These are phyloP conservation scores for Wickerhamiella lipophila DNA, from an alignment of 805 yeast species.

Conservation along the genomic window DNA sequence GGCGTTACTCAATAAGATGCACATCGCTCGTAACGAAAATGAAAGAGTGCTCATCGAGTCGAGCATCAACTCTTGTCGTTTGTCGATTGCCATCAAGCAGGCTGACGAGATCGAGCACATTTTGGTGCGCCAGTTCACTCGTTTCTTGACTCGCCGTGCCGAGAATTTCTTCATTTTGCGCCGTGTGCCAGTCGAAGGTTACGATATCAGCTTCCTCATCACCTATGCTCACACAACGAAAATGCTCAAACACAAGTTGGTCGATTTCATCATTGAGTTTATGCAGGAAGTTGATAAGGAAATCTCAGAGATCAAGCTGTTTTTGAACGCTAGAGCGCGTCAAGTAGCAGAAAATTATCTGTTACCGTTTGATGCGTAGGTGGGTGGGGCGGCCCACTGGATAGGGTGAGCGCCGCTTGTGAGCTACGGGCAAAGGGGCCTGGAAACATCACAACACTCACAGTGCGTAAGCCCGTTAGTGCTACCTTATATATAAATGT, in stretches of 20 bases:
- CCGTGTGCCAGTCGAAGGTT: conserved; percentile 80
- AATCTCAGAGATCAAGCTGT: conserved; percentile 94
- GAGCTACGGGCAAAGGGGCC: too few species aligned
- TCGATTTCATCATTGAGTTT: conserved; percentile 92
- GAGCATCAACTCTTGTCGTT: conserved; percentile 81
- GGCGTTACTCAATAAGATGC: conserved; percentile 76
- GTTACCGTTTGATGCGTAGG: conserved; percentile 38
- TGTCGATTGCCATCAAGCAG: conserved; percentile 86
- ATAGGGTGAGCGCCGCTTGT: too few species aligned
- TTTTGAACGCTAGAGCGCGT: conserved; percentile 93
- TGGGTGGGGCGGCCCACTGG: too few species aligned
- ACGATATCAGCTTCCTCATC: conserved; percentile 83
- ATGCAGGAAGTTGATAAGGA: conserved; percentile 99
- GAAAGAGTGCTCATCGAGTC: conserved; percentile 90
- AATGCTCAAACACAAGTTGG: conserved; percentile 88
- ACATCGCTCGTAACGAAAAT: conserved; percentile 82
- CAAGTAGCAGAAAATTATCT: conserved; percentile 93
- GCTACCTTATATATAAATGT: too few species aligned
- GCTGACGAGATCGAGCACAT: conserved; percentile 95
- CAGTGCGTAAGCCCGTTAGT: too few species aligned
- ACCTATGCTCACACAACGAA: conserved; percentile 92
- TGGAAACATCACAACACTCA: too few species aligned
- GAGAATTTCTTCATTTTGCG: conserved; percentile 86
- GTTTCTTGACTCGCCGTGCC: conserved; percentile 90
- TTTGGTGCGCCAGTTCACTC: conserved; percentile 84